Evolutionary conservation across 2,329 filamentous ascomycete genomes (phyloP).

Genomic region (Arthroderma uncinatum): DNA sequence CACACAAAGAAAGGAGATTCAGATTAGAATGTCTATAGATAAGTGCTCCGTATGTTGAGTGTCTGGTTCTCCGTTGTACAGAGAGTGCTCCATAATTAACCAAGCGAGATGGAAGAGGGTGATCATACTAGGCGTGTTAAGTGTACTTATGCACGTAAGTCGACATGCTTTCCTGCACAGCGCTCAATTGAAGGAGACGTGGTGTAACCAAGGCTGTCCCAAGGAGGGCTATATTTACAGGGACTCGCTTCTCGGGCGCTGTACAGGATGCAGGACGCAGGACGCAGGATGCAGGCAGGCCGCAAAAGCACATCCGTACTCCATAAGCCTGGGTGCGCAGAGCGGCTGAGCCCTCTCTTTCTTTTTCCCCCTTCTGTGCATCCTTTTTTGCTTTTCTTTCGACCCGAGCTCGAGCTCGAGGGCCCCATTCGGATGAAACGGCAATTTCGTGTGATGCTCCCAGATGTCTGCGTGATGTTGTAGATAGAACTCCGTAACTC

Average conservation of each 20-base stretch:
- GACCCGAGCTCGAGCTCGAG: background rate
- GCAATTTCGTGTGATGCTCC: constrained; percentile 2
- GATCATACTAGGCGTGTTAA: background rate
- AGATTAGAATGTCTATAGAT: background rate
- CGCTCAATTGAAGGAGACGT: background rate
- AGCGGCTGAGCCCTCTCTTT: constrained; percentile 1
- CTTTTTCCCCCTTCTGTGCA: background rate
- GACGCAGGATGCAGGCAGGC: background rate
- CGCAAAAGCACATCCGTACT: background rate
- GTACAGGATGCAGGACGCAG: background rate
- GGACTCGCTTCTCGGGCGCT: background rate
- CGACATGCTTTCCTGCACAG: background rate
- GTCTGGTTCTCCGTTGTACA: background rate
- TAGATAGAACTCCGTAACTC: too few species aligned
- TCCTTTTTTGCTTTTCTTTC: background rate
- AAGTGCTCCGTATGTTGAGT: background rate
- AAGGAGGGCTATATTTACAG: background rate
- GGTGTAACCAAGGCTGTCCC: constrained; percentile 1
- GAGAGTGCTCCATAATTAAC: background rate
- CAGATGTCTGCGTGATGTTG: background rate
- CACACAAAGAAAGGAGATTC: background rate
- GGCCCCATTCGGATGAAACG: background rate
- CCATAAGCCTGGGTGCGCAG: background rate
- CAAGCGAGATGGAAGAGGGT: background rate
- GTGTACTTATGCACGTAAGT: background rate